A percentile compares a stretch with the other conserved stretches of the same genome.
phyloP scores from a whole-genome alignment of 1,284 basidiomycete species.

The Apiotrichum veenhuisii region DNA sequence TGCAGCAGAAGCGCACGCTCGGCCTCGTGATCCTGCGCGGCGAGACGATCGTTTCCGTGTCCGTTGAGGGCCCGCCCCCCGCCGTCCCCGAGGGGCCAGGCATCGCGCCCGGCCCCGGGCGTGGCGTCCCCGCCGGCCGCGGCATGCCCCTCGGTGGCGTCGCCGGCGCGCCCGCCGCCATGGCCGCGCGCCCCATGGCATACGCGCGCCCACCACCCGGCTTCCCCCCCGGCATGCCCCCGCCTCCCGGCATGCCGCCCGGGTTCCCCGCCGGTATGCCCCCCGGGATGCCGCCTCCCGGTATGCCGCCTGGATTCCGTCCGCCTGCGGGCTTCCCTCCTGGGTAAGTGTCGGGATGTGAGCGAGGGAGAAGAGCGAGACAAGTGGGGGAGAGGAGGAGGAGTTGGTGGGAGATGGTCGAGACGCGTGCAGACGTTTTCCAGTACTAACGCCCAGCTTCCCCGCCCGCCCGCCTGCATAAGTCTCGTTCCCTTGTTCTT shows the following conservation, averaged over 20 bases:
- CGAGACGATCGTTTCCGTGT: conserved; percentile 92
- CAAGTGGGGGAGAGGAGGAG: background rate
- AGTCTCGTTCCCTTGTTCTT: background rate
- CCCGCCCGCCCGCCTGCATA: conserved; percentile 20
- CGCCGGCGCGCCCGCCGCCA: conserved; percentile 59
- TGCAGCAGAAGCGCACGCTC: conserved; percentile 93
- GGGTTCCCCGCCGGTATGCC: conserved; percentile 32
- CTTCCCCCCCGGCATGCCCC: conserved; percentile 64
- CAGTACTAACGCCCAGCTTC: conserved; percentile 13
- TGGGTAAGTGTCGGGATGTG: no score
- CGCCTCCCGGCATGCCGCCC: conserved; percentile 50
- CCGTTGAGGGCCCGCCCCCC: conserved; percentile 96
- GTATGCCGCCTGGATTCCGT: conserved; percentile 70
- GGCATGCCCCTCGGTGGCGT: conserved; percentile 95
- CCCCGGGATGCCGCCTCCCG: conserved; percentile 23
- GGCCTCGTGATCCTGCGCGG: conserved; percentile 95
- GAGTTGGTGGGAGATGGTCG: background rate
- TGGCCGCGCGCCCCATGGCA: conserved; percentile 77
- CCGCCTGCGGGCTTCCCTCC: conserved; percentile 65
- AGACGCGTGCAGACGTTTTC: background rate
- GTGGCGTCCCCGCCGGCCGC: conserved; percentile 90
- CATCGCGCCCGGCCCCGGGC: conserved; percentile 71
- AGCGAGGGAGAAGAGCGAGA: background rate
- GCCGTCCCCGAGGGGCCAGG: conserved; percentile 73
- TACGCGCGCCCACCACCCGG: conserved; percentile 59